Evolutionary conservation across 176 grass and related monocot genomes (phyloP).

Genomic region (Bonia amplexicaulis): DNA sequence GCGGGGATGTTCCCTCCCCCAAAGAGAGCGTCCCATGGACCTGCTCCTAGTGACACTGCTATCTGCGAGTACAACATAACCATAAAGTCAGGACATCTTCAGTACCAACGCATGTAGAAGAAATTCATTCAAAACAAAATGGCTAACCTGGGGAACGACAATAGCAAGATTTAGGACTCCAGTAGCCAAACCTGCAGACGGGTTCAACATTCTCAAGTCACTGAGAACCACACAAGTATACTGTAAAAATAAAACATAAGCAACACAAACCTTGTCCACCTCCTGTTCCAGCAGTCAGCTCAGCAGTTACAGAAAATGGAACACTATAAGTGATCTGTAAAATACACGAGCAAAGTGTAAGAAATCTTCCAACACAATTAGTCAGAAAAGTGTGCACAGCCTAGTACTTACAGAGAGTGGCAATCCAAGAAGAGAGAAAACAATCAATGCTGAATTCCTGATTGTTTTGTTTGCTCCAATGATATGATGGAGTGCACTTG

Average conservation of each 20-base stretch:
- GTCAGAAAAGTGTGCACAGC: neutral
- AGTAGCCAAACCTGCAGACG: conserved; percentile 77
- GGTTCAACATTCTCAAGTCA: conserved; percentile 2
- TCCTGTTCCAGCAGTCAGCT: conserved; percentile 78
- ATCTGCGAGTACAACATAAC: conserved; percentile 51
- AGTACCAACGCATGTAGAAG: neutral
- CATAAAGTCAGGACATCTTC: neutral
- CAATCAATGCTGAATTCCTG: conserved; percentile 53
- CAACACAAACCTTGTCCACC: conserved; percentile 85
- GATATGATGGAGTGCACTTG: conserved; percentile 58
- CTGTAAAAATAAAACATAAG: neutral
- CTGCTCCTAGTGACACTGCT: conserved; percentile 78
- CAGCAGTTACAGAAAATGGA: conserved; percentile 88
- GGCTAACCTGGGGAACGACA: conserved; percentile 74
- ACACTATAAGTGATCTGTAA: conserved; percentile 91
- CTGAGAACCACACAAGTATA: neutral
- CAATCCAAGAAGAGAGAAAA: conserved; percentile 90
- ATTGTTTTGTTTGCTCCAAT: conserved; percentile 73
- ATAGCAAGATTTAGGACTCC: conserved; percentile 96
- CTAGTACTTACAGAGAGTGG: conserved; percentile 73
- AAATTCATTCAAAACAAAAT: neutral
- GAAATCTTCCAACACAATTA: conserved; percentile 1
- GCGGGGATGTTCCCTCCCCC: conserved; percentile 91
- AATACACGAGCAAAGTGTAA: conserved; percentile 12
- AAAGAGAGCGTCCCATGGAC: conserved; percentile 91